Conservation (phyloP, 2,329 filamentous ascomycete genomes). For the Sporothrix mexicana region DNA sequence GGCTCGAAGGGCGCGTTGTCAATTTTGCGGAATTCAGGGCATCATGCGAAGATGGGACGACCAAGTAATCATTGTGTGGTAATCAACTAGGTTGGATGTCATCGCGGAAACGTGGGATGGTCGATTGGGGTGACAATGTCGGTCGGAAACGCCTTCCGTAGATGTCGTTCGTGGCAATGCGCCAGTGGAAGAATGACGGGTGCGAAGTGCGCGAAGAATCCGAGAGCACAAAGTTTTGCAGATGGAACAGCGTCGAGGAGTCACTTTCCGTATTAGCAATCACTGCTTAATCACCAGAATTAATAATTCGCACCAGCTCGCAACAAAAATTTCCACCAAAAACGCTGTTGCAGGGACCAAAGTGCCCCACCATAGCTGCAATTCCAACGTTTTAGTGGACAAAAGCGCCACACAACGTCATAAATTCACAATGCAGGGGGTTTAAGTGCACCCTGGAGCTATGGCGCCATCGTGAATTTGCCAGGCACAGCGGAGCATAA, state of each 20-base stretch:
- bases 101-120: neutral
- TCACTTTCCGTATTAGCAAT: conserved; percentile 13
- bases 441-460: neutral
- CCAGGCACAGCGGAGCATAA: neutral
- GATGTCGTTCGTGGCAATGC: neutral
- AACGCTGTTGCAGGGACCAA: too few species aligned
- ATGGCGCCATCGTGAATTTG: conserved; percentile 1
- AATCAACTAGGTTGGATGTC: too few species aligned
- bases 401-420: neutral
- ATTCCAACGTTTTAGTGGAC: neutral
- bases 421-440: conserved; percentile 8
- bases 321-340: neutral
- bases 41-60: conserved; percentile 11
- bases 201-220: neutral
- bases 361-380: neutral
- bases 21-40: conserved; percentile 17
- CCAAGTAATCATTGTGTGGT: neutral
- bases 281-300: conserved; percentile 20
- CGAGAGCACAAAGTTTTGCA: neutral
- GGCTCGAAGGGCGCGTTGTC: conserved; percentile 14
- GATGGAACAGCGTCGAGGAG: neutral
- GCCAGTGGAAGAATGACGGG: neutral
- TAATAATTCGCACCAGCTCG: conserved; percentile 10
- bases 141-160: neutral
- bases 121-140: neutral